Evolutionary conservation across 306 rosid genomes (phyloP).

Genomic region (Corylus avellana): DNA sequence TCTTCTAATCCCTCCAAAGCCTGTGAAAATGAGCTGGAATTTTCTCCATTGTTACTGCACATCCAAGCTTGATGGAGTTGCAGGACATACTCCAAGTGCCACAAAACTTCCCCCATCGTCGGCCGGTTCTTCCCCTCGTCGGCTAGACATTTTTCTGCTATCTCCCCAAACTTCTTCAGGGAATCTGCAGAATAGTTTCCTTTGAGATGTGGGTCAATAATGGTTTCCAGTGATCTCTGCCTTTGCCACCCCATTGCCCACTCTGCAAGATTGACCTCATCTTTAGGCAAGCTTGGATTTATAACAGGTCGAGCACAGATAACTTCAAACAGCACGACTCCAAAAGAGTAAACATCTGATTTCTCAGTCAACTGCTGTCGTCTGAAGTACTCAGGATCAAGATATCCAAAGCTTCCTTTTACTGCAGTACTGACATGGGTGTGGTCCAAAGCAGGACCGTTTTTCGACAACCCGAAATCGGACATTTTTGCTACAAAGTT

Average conservation of each 20-base stretch:
- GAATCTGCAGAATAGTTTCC: conserved; percentile 71
- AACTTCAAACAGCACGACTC: conserved; percentile 87
- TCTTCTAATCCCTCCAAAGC: conserved; percentile 35
- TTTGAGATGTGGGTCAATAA: conserved; percentile 60
- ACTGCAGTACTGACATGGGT: conserved; percentile 98
- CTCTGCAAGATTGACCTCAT: conserved; percentile 93
- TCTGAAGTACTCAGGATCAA: conserved; percentile 92
- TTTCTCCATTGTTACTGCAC: conserved; percentile 31
- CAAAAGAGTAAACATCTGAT: conserved; percentile 93
- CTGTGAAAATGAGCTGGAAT: conserved; percentile 55
- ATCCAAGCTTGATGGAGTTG: conserved; percentile 95
- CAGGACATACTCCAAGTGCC: conserved; percentile 90
- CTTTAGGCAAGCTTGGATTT: conserved; percentile 88
- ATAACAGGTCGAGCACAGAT: conserved; percentile 91
- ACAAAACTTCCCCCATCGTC: conserved; percentile 88
- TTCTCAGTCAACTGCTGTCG: conserved; percentile 94
- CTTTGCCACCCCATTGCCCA: conserved; percentile 96
- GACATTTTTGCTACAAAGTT: conserved; percentile 91
- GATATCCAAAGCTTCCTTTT: conserved; percentile 95
- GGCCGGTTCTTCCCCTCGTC: conserved; percentile 91
- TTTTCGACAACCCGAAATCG: conserved; percentile 91
- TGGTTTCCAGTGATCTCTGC: conserved; percentile 61
- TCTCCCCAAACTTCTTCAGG: conserved; percentile 70
- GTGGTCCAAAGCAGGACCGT: conserved; percentile 83
- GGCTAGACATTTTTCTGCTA: conserved; percentile 90